Evolutionary conservation across 1,139 yeast species (phyloP), one percentile per base, ranked within the genome.

Genomic region (Geotrichum bryndzae): DNA sequence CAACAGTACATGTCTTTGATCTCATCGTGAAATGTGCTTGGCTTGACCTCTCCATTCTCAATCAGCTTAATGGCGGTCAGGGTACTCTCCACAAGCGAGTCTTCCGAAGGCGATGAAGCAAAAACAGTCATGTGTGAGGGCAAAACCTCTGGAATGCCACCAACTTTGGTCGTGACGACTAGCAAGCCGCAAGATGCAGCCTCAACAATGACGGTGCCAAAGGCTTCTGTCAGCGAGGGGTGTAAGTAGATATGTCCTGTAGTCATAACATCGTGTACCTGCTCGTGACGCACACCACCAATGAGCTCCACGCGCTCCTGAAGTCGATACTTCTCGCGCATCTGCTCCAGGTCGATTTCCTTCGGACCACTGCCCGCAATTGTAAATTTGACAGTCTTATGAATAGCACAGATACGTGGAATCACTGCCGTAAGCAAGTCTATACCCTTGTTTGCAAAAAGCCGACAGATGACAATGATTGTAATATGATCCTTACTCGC

Each of bases 301-400:
- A 91, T 80, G 23, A 95, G 79, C 56, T 86, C 85, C 1, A 95
- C 97, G 57, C 96, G 79, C 62, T 94, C 96, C 71, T 94, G 97
- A 27, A 95, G 76, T 67, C 90, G 85, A 73, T 87, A 83, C 66
- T 85, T 83, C 73, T 95, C 99, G 61, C 97, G 81, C 94, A 92
- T 92, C 72, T 95, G 99, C 72, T 92, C 97, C 63, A 95, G 77
- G 68, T 94, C 98, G 18, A 94, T 83, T 69, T 88, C 92, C 69
- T 90, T 90, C 1, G 99, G 99, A 0, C 99, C 99, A 73, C 91
- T 96, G 4, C 99, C 99, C 1, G 97, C 99, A 60, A 95, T 85
- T 5, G 92, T 74, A 68, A 95, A 92, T 61, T 84, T 83, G 1
- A 91, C 95, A 11, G 83, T 81, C 0, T 84, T 81, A 64, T 86